Percentiles rank a stretch among this genome's conserved stretches.
These are phyloP conservation scores for Climacium dendroides DNA, from an alignment of 225 moss, liverwort and hornwort species.

Conservation along the genomic window DNA sequence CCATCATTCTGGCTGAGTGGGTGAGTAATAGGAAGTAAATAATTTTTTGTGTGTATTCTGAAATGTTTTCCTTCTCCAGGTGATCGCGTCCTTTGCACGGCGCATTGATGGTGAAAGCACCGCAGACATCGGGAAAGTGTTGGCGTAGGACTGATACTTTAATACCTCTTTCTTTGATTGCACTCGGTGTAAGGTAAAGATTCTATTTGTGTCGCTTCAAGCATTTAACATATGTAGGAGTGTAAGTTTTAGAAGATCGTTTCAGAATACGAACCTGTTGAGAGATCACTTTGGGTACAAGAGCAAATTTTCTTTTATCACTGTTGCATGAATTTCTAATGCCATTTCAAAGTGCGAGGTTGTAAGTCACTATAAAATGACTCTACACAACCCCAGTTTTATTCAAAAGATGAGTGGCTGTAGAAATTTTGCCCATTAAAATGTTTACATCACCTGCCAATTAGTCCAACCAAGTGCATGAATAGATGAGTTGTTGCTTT, in stretches of 20 bases:
- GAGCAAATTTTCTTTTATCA: neutral
- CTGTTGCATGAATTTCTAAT: neutral
- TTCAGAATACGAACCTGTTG: neutral
- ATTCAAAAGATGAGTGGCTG: neutral
- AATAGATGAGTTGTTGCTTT: no score
- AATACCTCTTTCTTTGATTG: neutral
- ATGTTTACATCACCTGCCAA: neutral
- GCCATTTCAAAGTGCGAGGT: neutral
- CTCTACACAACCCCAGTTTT: neutral
- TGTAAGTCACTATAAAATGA: neutral
- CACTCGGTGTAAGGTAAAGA: neutral
- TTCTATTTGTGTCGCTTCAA: neutral
- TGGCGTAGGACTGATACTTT: neutral
- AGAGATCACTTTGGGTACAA: neutral
- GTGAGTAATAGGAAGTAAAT: neutral
- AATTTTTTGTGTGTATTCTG: neutral
- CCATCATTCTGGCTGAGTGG: neutral
- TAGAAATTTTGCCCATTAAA: neutral
- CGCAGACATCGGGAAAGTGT: constrained; percentile 3
- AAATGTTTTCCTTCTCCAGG: neutral
- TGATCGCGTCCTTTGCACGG: constrained; percentile 11
- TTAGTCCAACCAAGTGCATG: neutral
- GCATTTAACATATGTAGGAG: neutral
- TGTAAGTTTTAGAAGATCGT: neutral
- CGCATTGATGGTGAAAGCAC: constrained; percentile 25